Base-by-base conservation (phyloP, 257 asterid genomes). In the Parsonsia alboflavescens region DNA sequence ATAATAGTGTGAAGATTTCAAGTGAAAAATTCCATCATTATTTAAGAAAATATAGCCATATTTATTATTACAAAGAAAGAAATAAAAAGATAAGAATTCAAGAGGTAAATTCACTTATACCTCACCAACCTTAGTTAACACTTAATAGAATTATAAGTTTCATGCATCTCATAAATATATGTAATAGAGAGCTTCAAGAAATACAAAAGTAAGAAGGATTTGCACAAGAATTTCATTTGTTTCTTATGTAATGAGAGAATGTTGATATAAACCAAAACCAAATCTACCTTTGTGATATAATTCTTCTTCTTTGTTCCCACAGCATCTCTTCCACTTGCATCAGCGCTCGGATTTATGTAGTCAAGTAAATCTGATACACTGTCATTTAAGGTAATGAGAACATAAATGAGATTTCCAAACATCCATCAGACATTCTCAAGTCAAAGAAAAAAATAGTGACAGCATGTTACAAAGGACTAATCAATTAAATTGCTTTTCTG, bases 341-440 rank as follows among this genome's bases (percentile, higher is more conserved):
- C 93, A 17, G 86, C 88, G 82, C 81, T 89, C 63, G 97, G 97
- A 82, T 84, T 89, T 57, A 93, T 93, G 88, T 88, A 93, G 87
- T 93, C 97, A 16, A 93, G 96, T 87, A 93, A 86, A 90, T 93
- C 98, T 28, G 97, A 90, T 73, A 90, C 96, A 80, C 98, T 93
- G 94, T 61, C 75, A 82, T 81, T 41, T 42, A 71, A 66, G 77
- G 66, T 42, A 69, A 77, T 79, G 71, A 78, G 76, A 73, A 28
- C 49, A 52, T 12, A 50, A 53, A 77, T 62, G 49, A 33, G 10
- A 4, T 58, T 19, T 52, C 61, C 49, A 70, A 42, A 15, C 15
- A 17, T 16, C 26, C 17, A 73, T n/a, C 15, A 39, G 33, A 12
- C 48, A 26, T 49, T 64, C 44, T 26, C 64, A 65, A 36, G 8